Evolutionary conservation across 306 rosid genomes (phyloP).

Genomic region (Pueraria montana): DNA sequence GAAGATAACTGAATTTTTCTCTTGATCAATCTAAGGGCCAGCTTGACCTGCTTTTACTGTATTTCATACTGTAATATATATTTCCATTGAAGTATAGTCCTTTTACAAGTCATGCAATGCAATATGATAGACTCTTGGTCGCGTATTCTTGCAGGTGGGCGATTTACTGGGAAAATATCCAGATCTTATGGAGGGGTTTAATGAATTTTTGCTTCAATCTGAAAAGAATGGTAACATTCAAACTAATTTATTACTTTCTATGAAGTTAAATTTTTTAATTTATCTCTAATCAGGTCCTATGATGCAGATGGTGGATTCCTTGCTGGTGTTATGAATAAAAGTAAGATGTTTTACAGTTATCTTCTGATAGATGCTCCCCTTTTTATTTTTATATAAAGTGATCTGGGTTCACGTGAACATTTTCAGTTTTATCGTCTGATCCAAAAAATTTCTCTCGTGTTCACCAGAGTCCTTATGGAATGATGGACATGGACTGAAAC

Average conservation of each 20-base stretch:
- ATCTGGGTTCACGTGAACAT: constrained; percentile 24
- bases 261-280: constrained; percentile 31
- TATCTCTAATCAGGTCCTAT: constrained; percentile 61
- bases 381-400: constrained; percentile 38
- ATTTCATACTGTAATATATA: constrained; percentile 33
- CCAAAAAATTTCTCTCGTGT: constrained; percentile 12
- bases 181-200: constrained; percentile 90
- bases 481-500: constrained; percentile 75
- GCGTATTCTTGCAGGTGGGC: constrained; percentile 74
- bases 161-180: constrained; percentile 89
- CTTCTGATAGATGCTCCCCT: constrained; percentile 26
- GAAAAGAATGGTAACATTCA: constrained; percentile 87
- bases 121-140: constrained; percentile 28
- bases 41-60: constrained; percentile 13
- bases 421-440: constrained; percentile 42
- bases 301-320: constrained; percentile 93
- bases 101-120: constrained; percentile 17
- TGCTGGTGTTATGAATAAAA: constrained; percentile 98
- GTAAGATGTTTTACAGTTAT: constrained; percentile 56
- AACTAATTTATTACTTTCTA: constrained; percentile 45
- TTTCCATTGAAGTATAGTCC: constrained; percentile 6
- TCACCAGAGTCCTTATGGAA: constrained; percentile 65
- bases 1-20: neutral
- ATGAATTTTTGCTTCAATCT: constrained; percentile 87
- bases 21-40: constrained; percentile 16